A percentile compares a stretch with the other conserved stretches of the same genome.
phyloP scores from a whole-genome alignment of 129 eudicot species.

The Helichrysum umbraculigerum region DNA sequence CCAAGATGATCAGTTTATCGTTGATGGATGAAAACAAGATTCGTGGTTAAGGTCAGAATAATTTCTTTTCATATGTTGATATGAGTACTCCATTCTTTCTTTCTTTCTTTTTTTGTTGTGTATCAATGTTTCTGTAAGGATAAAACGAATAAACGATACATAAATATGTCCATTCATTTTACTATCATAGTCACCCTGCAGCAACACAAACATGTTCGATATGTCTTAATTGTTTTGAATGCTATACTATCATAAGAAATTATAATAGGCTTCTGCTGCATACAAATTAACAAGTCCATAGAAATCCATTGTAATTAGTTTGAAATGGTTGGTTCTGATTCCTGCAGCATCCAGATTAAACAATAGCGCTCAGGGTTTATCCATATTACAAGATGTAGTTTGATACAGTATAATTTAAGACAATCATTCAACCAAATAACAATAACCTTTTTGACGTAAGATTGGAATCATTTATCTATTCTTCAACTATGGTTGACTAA shows the following conservation, averaged over 20 bases:
- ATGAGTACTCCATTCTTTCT: not conserved
- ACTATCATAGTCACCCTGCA: not conserved
- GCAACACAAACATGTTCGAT: too few species aligned
- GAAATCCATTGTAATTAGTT: not conserved
- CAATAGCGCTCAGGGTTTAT: not conserved
- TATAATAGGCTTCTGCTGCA: too few species aligned
- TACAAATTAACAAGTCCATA: too few species aligned
- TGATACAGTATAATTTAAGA: not conserved
- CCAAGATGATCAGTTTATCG: constrained; percentile 87
- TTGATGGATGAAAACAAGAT: constrained; percentile 51
- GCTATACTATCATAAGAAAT: not conserved
- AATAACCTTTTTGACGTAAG: not conserved
- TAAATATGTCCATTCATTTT: not conserved
- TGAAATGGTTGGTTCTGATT: not conserved
- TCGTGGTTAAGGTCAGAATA: not conserved
- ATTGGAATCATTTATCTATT: not conserved
- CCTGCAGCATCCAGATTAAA: not conserved
- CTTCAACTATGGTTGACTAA: not conserved
- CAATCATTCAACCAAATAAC: not conserved
- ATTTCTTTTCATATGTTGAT: not conserved
- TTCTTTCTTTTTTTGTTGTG: not conserved
- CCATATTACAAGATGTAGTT: not conserved
- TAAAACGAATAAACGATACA: not conserved
- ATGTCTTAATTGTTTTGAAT: not conserved
- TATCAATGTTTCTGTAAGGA: not conserved